Percentiles rank a stretch among this genome's conserved stretches.
These are phyloP conservation scores for Lupinus albus DNA, from an alignment of 306 rosid species.

Conservation along the genomic window DNA sequence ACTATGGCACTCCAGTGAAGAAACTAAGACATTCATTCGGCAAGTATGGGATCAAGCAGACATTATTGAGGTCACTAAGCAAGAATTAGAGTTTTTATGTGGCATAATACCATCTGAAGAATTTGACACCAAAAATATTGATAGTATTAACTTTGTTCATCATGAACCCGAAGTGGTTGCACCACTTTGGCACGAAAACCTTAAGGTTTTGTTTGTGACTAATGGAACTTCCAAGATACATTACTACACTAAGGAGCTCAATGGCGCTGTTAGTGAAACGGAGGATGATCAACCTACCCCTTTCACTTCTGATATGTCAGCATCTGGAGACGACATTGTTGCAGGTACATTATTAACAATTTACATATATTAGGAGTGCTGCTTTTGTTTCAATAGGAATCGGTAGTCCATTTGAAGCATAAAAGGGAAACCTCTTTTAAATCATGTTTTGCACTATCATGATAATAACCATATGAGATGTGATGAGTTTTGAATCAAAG, in stretches of 20 bases:
- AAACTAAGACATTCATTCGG: constrained; percentile 66
- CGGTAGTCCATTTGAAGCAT: constrained; percentile 20
- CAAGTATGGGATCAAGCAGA: constrained; percentile 84
- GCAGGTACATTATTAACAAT: constrained; percentile 65
- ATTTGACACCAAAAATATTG: constrained; percentile 81
- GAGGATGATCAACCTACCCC: constrained; percentile 87
- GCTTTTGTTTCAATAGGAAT: background rate
- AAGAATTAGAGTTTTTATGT: constrained; percentile 88
- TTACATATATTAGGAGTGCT: background rate
- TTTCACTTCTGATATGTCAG: constrained; percentile 82
- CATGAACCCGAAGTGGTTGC: constrained; percentile 63
- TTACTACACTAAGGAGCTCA: constrained; percentile 73
- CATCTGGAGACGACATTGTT: constrained; percentile 90
- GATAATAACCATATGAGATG: too few relatives aligned
- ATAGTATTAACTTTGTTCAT: constrained; percentile 76
- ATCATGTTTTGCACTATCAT: too few relatives aligned
- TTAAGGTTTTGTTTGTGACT: constrained; percentile 89
- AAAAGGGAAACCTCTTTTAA: background rate
- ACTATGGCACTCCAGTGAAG: constrained; percentile 84
- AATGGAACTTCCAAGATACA: constrained; percentile 96
- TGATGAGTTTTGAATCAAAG: too few relatives aligned
- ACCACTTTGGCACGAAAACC: constrained; percentile 84
- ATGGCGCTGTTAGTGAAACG: constrained; percentile 82
- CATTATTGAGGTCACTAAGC: constrained; percentile 92
- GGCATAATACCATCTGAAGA: constrained; percentile 82